Percentiles rank a stretch among this genome's conserved stretches.
Conservation (phyloP, 768 basidiomycete species). For the Strobilomyces dryophilus region DNA sequence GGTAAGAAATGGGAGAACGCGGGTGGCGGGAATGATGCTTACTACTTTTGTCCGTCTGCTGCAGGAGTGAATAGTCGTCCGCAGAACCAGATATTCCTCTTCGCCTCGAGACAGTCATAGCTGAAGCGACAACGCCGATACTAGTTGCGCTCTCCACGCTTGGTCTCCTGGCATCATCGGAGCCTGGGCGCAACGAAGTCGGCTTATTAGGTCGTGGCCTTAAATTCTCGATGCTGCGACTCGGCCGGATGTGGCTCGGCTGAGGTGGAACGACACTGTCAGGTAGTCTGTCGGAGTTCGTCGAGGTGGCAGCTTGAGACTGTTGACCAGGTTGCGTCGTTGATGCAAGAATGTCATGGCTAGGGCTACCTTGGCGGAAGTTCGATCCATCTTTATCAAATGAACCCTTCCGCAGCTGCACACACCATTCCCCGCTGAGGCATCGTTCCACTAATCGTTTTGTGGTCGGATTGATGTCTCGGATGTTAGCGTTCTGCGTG, state of each 20-base stretch:
- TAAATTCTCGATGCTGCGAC: constrained; percentile 64
- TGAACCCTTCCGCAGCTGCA: constrained; percentile 50
- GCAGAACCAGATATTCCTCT: constrained; percentile 26
- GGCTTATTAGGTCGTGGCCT: constrained; percentile 29
- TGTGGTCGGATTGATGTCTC: constrained; percentile 84
- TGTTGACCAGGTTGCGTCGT: constrained; percentile 28
- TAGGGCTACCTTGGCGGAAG: constrained; percentile 39
- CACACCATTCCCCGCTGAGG: constrained; percentile 83
- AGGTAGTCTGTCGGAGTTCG: constrained; percentile 12
- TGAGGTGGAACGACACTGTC: constrained; percentile 16
- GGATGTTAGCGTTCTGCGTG: constrained; percentile 65
- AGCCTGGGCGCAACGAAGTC: constrained; percentile 30
- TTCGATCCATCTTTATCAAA: constrained; percentile 21
- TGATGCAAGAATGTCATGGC: constrained; percentile 38
- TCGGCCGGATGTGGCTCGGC: constrained; percentile 50
- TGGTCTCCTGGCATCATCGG: constrained; percentile 37
- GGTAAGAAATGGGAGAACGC: constrained; percentile 15
- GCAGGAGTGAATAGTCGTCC: constrained; percentile 23
- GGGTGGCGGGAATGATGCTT: constrained; percentile 17
- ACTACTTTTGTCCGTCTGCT: constrained; percentile 14
- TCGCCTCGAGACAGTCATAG: constrained; percentile 13
- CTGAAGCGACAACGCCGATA: constrained; percentile 27
- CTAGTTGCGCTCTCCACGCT: constrained; percentile 37
- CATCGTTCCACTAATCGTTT: constrained; percentile 90
- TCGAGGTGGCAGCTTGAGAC: neutral